These are phyloP conservation scores for apple (Malus domestica) DNA, from an alignment of 306 rosid genomes.

Conservation along the genomic window ASM211411v1 NC_041789.1:15764501-15765000, in stretches of 20 bases:
- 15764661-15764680: background rate
- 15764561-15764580: background rate
- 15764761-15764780: background rate
- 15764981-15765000: conserved; percentile 14
- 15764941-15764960: background rate
- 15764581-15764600: background rate
- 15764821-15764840: background rate
- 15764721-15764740: background rate
- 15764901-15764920: background rate
- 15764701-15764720: background rate
- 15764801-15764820: background rate
- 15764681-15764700: background rate
- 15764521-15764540: background rate
- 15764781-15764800: conserved; percentile 6
- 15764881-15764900: background rate
- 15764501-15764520: background rate
- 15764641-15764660: background rate
- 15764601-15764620: background rate
- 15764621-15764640: background rate
- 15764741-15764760: background rate
- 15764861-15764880: background rate
- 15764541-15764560: background rate
- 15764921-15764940: background rate
- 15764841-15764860: background rate
- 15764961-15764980: background rate